A percentile compares a stretch with the other conserved stretches of the same genome.
Conservation (phyloP, 371 early-diverging fungal species). For the Neoconidiobolus thromboides region DNA sequence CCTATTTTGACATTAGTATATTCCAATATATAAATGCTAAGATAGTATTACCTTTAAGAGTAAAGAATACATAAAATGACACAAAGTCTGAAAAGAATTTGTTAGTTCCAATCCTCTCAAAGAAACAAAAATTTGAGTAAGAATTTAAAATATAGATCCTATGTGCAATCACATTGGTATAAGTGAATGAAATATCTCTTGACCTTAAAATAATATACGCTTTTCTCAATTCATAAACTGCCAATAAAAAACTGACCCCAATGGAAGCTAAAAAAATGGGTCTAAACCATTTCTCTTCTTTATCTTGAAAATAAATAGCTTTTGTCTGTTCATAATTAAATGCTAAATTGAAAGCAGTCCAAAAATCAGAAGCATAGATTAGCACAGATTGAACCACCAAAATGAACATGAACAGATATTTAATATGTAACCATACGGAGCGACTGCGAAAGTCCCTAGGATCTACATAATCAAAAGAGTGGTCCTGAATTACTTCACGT, state of each 20-base stretch:
- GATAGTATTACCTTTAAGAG: conserved; percentile 38
- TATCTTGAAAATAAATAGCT: conserved; percentile 18
- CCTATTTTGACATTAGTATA: conserved; percentile 15
- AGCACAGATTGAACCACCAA: conserved; percentile 49
- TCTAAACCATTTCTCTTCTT: conserved; percentile 21
- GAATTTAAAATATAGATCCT: conserved; percentile 32
- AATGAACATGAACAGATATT: conserved; percentile 39
- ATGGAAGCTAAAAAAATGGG: conserved; percentile 44
- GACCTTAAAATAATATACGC: conserved; percentile 36
- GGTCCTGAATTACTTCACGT: conserved; percentile 40
- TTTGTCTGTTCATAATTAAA: conserved; percentile 17
- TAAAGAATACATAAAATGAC: conserved; percentile 77
- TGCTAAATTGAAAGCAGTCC: conserved; percentile 32
- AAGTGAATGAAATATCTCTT: conserved; percentile 56
- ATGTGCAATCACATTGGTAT: conserved; percentile 52
- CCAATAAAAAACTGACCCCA: conserved; percentile 38
- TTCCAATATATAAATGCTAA: not conserved
- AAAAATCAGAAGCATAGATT: conserved; percentile 50
- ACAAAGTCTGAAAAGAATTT: conserved; percentile 38
- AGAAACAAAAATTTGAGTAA: conserved; percentile 65
- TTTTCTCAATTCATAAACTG: conserved; percentile 50
- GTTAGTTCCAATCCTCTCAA: conserved; percentile 43
- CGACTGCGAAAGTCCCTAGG: conserved; percentile 48
- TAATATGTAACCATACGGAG: conserved; percentile 18
- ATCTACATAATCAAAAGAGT: conserved; percentile 76